phyloP scores from a whole-genome alignment of 2,329 filamentous ascomycete genomes.

The Microascus cirrosus region DNA sequence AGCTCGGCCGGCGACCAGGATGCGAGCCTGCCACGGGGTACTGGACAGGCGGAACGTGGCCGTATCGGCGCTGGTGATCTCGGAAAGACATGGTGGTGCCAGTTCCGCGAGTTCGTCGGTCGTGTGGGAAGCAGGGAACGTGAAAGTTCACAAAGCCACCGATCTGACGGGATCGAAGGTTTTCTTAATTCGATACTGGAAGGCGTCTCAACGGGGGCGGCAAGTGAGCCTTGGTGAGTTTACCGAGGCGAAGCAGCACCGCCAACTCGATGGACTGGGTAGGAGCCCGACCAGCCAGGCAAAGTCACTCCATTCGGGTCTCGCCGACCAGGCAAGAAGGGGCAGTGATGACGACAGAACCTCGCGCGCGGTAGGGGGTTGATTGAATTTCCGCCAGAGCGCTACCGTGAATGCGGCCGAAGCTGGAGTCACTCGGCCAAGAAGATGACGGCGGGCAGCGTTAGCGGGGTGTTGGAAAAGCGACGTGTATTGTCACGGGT shows the following conservation, averaged over 20 bases:
- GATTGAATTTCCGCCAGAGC: background rate
- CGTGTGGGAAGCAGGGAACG: background rate
- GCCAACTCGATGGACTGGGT: background rate
- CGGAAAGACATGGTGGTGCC: constrained; percentile 46
- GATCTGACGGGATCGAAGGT: background rate
- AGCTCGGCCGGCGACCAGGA: constrained; percentile 47
- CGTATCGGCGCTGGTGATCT: constrained; percentile 52
- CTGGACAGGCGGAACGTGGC: constrained; percentile 55
- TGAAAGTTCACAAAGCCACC: background rate
- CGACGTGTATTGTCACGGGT: background rate
- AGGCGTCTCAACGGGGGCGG: background rate
- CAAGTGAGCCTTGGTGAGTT: background rate
- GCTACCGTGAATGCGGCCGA: background rate
- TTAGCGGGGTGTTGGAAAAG: background rate
- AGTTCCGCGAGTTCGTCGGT: background rate
- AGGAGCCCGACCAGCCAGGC: background rate
- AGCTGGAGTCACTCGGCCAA: background rate
- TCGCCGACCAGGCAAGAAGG: too few species aligned
- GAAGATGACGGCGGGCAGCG: background rate
- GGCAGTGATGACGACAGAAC: background rate
- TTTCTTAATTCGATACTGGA: background rate
- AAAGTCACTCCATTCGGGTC: background rate
- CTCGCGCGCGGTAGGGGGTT: background rate
- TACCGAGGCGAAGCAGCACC: background rate
- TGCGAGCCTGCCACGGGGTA: constrained; percentile 35